Percentiles rank a stretch among this genome's conserved stretches.
phyloP scores from a whole-genome alignment of 169 alveolate genomes.

The Plasmodium gaboni region DNA sequence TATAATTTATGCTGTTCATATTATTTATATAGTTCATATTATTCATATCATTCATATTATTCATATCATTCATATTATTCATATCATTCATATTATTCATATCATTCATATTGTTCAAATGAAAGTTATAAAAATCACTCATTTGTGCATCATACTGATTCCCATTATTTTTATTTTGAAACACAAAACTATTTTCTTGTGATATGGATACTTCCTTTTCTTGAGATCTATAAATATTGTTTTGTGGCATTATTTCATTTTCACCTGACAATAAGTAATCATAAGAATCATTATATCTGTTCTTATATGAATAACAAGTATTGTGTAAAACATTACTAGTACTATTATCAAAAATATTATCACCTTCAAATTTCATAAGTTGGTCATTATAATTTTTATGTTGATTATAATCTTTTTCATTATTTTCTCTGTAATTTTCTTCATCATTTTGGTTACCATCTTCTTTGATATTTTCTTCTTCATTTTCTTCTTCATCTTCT shows the following conservation, averaged over 20 bases:
- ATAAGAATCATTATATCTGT: not conserved
- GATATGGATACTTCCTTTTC: not conserved
- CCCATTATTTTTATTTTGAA: not conserved
- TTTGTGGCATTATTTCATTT: not conserved
- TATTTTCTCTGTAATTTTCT: not conserved
- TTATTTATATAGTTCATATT: not conserved
- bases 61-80: not conserved
- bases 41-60: not conserved
- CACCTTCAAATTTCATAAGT: not conserved
- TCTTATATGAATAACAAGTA: not conserved
- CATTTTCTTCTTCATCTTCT: not conserved
- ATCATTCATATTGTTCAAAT: not conserved
- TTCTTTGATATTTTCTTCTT: not conserved
- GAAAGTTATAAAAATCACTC: not conserved
- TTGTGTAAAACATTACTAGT: not conserved
- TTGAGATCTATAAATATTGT: not conserved
- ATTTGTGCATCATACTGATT: not conserved
- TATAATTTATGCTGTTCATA: not conserved
- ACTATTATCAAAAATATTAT: slow-evolving; percentile 6
- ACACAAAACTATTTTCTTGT: not conserved
- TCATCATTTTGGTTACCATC: not conserved
- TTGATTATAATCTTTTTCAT: not conserved
- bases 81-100: not conserved
- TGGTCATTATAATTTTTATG: not conserved
- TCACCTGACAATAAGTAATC: not conserved